phyloP scores from a whole-genome alignment of 139 green algal species.

The Chlamydomonas eustigma region DNA sequence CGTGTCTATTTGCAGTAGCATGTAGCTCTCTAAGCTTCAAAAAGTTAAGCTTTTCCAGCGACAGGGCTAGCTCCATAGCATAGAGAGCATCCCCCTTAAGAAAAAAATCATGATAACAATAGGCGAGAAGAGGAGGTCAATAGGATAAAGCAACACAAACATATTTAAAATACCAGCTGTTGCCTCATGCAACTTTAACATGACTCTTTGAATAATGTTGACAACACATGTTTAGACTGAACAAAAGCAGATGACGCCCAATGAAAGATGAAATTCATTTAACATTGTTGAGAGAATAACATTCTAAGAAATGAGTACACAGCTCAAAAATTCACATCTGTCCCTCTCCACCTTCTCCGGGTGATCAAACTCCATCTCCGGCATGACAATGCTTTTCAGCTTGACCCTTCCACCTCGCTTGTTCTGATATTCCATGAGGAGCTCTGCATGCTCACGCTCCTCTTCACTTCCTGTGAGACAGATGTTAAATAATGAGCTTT shows the following conservation, averaged over 20 bases:
- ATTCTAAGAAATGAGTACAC: too few species aligned
- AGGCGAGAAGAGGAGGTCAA: too few species aligned
- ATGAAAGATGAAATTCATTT: too few species aligned
- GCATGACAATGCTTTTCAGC: slow-evolving; percentile 76
- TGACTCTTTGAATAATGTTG: too few species aligned
- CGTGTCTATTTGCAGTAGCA: slow-evolving; percentile 64
- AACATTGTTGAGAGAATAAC: too few species aligned
- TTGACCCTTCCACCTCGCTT: slow-evolving; percentile 82
- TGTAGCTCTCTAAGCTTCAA: slow-evolving; percentile 77
- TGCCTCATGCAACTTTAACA: too few species aligned
- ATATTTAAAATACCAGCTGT: too few species aligned
- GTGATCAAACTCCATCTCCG: slow-evolving; percentile 72
- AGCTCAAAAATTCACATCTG: too few species aligned
- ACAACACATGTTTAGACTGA: too few species aligned
- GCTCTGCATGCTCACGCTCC: slow-evolving; percentile 88
- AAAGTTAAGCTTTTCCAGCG: slow-evolving; percentile 96
- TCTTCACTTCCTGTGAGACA: slow-evolving; percentile 61
- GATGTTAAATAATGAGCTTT: background rate
- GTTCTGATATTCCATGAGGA: slow-evolving; percentile 86
- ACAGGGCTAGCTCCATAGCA: slow-evolving; percentile 90
- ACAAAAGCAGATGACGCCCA: too few species aligned
- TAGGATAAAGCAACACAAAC: too few species aligned
- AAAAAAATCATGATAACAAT: background rate
- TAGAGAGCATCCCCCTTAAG: slow-evolving; percentile 89
- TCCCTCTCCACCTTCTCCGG: slow-evolving; percentile 56